These are phyloP conservation scores for Alternaria triticina DNA, from an alignment of 2,329 filamentous ascomycete species.

Conservation along the genomic window DNA sequence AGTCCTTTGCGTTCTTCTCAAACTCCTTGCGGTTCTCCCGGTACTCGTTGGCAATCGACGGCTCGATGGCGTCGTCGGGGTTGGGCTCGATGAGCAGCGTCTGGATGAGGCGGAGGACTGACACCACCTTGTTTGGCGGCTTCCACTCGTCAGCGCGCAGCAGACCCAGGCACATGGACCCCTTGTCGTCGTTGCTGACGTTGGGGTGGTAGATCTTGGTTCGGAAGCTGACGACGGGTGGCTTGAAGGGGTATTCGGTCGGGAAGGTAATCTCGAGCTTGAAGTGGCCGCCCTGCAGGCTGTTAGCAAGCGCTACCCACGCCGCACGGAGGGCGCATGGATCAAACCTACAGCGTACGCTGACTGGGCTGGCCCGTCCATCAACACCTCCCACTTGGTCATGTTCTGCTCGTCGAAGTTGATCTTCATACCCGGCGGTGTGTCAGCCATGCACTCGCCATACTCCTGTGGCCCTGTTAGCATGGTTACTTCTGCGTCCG, in stretches of 20 bases:
- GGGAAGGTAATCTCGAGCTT: constrained; percentile 75
- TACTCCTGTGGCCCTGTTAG: constrained; percentile 40
- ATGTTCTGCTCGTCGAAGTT: constrained; percentile 67
- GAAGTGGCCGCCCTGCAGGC: constrained; percentile 71
- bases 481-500: neutral
- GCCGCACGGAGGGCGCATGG: neutral
- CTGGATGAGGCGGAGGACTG: constrained; percentile 78
- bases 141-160: constrained; percentile 92
- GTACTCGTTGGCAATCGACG: constrained; percentile 84
- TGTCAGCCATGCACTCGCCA: constrained; percentile 45
- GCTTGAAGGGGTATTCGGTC: constrained; percentile 87
- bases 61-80: constrained; percentile 88
- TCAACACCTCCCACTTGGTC: constrained; percentile 70
- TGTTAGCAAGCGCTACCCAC: constrained; percentile 13
- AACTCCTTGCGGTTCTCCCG: constrained; percentile 71
- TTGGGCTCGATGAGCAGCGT: constrained; percentile 80
- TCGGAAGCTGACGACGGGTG: constrained; percentile 77
- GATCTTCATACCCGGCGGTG: constrained; percentile 48
- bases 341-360: constrained; percentile 64
- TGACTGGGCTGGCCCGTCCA: constrained; percentile 70
- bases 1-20: constrained; percentile 75
- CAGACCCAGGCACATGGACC: constrained; percentile 84
- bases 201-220: constrained; percentile 98
- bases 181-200: constrained; percentile 83
- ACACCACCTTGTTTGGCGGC: constrained; percentile 76